Base-by-base conservation (phyloP, 768 basidiomycete species). In the Melanogaster broomeanus region DNA sequence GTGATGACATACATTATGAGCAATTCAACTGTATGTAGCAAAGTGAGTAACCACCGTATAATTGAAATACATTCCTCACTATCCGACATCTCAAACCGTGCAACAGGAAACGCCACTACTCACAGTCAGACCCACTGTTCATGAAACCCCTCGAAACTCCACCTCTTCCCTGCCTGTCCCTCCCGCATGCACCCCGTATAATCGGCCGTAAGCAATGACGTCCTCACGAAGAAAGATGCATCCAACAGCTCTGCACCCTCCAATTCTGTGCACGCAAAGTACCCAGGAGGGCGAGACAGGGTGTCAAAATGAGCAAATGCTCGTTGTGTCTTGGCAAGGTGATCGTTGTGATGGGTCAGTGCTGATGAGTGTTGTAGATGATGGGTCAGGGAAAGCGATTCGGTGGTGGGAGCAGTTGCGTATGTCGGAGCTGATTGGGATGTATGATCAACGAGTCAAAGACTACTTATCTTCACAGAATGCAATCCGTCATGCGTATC, bases 301-400 rank as follows among this genome's bases (percentile, higher is more conserved):
- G 56, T 51, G 27, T 65, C 50, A 45, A 61, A 73, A 52, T 73
- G 73, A 0, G 65, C 68, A 19, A 74, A 61, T 0, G 72, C 27
- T 0, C 69, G 69, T 30, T 73, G 70, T 16, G 65, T 56, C 46
- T 73, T 73, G 39, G 56, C 12, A 9, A 72, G 6, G 40, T 73
- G 73, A 11, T 73, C 72, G 4, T 52, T 45, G 0, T 72, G 72
- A 49, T 75, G 69, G 0, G 65, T 43, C 31, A 77, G 61, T 9
- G 69, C 60, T 4, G 66, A 65, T 46, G n/a, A n/a, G n/a, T n/a
- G n/a, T n/a, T n/a, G n/a, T 77, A 69, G 37, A 78, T 58, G 55
- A 77, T 63, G 0, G 68, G 62, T n/a, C n/a, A 6, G 74, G 49
- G 71, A 77, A 78, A 0, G 66, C n/a, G 59, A 45, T 78, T 78